These are phyloP conservation scores for Colletotrichum tropicicola DNA, from an alignment of 2,329 filamentous ascomycete genomes.

Conservation along the genomic window DNA sequence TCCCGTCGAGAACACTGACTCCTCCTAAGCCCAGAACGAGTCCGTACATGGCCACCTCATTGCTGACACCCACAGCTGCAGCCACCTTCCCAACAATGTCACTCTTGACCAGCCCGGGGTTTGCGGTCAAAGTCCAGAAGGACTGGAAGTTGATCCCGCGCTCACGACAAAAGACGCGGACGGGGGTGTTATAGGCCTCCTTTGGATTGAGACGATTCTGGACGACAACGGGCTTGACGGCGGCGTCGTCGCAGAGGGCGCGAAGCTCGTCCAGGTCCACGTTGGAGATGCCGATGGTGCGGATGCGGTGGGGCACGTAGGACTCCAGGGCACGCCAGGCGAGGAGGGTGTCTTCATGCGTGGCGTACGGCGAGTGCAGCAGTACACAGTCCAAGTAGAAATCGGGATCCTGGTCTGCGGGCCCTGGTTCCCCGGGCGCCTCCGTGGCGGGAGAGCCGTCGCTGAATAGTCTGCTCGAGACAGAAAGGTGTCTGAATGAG, in stretches of 20 bases:
- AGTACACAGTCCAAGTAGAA: constrained; percentile 77
- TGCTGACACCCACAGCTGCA: constrained; percentile 42
- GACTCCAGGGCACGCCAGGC: constrained; percentile 74
- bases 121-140: constrained; percentile 64
- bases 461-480: constrained; percentile 30
- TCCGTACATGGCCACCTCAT: constrained; percentile 54
- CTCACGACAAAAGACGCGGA: constrained; percentile 62
- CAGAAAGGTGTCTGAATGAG: constrained; percentile 72
- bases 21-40: constrained; percentile 57
- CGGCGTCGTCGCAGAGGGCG: constrained; percentile 55
- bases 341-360: constrained; percentile 59
- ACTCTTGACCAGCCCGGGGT: constrained; percentile 47
- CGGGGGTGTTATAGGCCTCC: constrained; percentile 65
- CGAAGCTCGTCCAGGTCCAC: constrained; percentile 66
- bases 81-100: constrained; percentile 62
- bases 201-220: constrained; percentile 78
- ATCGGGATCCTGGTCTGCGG: constrained; percentile 32
- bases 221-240: constrained; percentile 63
- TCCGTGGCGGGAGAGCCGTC: background rate
- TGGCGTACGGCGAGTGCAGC: constrained; percentile 69
- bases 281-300: constrained; percentile 80
- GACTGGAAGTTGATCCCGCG: constrained; percentile 57
- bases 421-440: background rate
- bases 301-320: constrained; percentile 72
- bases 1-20: constrained; percentile 56